Percentiles rank a stretch among this genome's conserved stretches.
Evolutionary conservation across 371 early-diverging fungal genomes (phyloP).

Genomic region (Globomyces sp.): DNA sequence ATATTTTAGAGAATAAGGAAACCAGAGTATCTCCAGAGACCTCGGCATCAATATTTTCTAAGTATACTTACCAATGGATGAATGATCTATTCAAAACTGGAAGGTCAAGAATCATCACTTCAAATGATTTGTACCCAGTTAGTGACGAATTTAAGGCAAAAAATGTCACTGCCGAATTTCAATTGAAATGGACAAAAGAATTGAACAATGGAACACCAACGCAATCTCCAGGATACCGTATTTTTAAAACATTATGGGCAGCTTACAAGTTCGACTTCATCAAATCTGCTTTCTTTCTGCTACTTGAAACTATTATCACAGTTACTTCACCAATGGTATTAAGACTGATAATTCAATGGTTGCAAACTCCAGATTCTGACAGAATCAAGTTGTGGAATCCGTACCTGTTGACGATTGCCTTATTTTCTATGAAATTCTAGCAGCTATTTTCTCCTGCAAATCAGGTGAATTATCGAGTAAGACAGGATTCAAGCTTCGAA

Average conservation of each 20-base stretch:
- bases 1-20: too few relatives aligned
- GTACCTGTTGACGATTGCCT: conserved; percentile 17
- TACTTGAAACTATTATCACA: not conserved
- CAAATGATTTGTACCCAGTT: too few relatives aligned
- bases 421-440: conserved; percentile 20
- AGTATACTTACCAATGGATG: too few relatives aligned
- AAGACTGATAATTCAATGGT: conserved; percentile 11
- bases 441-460: conserved; percentile 18
- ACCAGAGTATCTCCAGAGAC: too few relatives aligned
- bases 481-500: conserved; percentile 20
- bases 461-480: conserved; percentile 12
- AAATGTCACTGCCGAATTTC: not conserved
- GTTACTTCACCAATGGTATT: conserved; percentile 18
- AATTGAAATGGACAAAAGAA: not conserved
- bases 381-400: conserved; percentile 11
- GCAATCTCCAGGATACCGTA: not conserved
- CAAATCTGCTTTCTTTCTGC: conserved; percentile 1
- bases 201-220: not conserved
- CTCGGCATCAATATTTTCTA: too few relatives aligned
- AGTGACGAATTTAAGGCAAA: conserved; percentile 7
- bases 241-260: conserved; percentile 9
- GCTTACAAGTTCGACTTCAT: conserved; percentile 13
- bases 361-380: conserved; percentile 1
- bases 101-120: too few relatives aligned
- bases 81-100: too few relatives aligned